Evolutionary conservation across 2,329 filamentous ascomycete genomes (phyloP), one percentile per base, ranked within the genome.

Genomic region (Fusarium sp.): DNA sequence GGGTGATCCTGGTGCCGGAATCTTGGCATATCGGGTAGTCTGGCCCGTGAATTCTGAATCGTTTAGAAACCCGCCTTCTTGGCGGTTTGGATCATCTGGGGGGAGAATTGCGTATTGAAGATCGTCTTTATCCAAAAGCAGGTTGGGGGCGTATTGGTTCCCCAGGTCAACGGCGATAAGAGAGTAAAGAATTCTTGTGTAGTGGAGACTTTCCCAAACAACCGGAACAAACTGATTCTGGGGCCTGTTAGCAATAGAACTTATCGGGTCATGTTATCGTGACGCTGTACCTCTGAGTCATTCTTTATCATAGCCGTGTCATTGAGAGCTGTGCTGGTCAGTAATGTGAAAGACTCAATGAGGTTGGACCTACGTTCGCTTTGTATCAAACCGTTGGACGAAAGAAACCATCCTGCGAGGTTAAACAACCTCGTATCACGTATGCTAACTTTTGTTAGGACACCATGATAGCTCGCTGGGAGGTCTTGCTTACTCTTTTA

Each of bases 91-190:
- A 5, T 70, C 55, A 12, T 71, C 63, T 13, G 63, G 54, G 6
- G 67, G 58, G 0, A 59, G n/a, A 1, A 71, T 67, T 20, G 63
- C 69, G 12, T 70, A 71, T 14, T 38, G 38, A 14, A 71, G 67
- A 11, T 46, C n/a, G 3, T 59, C 15, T 8, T 70, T 37, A 5
- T 44, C 38, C 1, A 67, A 18, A 3, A 71, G 46, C 1, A 71
- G 41, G 9, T 64, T 71, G 1, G 58, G 55, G 0, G 59, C 45
- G 1, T 52, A 6, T 6, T 68, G 55, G 30, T 49, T 70, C 2
- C 69, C 69, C 2, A 71, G 59, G 27, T 71, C 69, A 2, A 61
- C 30, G 3, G 63, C 50, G 12, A 71, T 13, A 1, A 71, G 63
- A 6, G 67, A 70, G 26, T 70, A 52, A 6, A 71, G 27, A 26